Evolutionary conservation across 73 alveolate species (phyloP).

Genomic region (Effrenium voratum): DNA sequence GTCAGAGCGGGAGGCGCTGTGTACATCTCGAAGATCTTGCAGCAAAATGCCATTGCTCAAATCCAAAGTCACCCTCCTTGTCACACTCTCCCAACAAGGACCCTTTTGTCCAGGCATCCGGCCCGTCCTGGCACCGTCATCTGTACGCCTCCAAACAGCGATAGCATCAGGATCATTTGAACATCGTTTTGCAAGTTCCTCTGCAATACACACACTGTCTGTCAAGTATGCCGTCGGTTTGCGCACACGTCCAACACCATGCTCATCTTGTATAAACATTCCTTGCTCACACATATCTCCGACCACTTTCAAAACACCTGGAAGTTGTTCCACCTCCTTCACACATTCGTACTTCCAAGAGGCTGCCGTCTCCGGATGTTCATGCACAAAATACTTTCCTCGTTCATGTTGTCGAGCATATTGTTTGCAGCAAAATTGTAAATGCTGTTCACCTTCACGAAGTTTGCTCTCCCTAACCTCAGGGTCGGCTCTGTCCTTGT

Average conservation of each 20-base stretch:
- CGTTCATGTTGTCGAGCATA: neutral
- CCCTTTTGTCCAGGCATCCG: neutral
- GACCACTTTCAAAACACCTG: neutral
- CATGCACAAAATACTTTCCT: neutral
- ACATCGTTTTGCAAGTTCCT: neutral
- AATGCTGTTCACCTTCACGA: neutral
- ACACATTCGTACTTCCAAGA: neutral
- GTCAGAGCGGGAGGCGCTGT: neutral
- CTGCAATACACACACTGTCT: neutral
- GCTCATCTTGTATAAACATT: neutral
- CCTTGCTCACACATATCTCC: neutral
- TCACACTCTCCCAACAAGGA: neutral
- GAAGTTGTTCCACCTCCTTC: neutral
- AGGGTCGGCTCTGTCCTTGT: neutral
- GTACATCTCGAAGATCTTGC: neutral
- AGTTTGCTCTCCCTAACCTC: neutral
- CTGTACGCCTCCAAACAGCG: neutral
- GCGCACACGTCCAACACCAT: neutral
- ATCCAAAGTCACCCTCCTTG: neutral
- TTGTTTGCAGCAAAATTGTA: neutral
- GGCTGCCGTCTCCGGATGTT: neutral
- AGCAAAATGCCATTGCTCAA: neutral
- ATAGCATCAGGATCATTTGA: neutral
- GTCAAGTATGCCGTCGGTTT: slow-evolving; percentile 4
- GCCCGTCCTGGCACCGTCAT: neutral